Base-by-base conservation (phyloP, 2,329 filamentous ascomycete genomes). In the Colletotrichum lentis region DNA sequence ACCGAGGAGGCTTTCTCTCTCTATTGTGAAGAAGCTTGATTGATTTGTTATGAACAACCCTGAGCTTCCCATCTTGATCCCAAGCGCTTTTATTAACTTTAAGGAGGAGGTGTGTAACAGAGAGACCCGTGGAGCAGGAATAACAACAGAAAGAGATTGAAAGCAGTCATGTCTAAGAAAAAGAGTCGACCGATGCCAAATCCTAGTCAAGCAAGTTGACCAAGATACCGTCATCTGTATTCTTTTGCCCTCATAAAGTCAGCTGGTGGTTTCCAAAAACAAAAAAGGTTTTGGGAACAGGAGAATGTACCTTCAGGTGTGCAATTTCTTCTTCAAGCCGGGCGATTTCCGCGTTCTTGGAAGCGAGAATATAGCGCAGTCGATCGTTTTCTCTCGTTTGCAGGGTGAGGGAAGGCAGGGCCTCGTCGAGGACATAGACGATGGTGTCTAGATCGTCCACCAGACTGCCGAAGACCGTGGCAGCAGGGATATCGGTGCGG, bases 401-500 rank as follows among this genome's bases (percentile, higher is more conserved):
- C 16, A 46, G 41, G 1, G 24, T 16, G 12, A n/a, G n/a, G 22
- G 27, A 41, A 1, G 14, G 1, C 18, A 35, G 18, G 14, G 55
- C 35, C 11, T 31, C 55, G 11, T 22, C 5, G 20, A 58, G 24
- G 35, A 41, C 55, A 11, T 46, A 3, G 11, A 35, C n/a, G 5
- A 35, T 6, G 11, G 7, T 12, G 10, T 58, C 55, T 4, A 58
- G 24, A 16, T 31, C 39, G n/a, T 58, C 55, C 18, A 58, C 41
- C 5, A 58, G 8, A 20, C 43, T 43, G 41, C 27, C 41, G 12
- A 58, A 58, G 43, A 41, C 55, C n/a, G 55, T n/a, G 12, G 22
- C 12, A 8, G 41, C 41, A 12, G 37, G 18, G 18, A 58, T 37
- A 2, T 58, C 22, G 41, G 27, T 16, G 24, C 18, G 18, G 8